These are phyloP conservation scores for Quercus berberidifolia DNA, from an alignment of 306 rosid species.

Conservation along the genomic window DNA sequence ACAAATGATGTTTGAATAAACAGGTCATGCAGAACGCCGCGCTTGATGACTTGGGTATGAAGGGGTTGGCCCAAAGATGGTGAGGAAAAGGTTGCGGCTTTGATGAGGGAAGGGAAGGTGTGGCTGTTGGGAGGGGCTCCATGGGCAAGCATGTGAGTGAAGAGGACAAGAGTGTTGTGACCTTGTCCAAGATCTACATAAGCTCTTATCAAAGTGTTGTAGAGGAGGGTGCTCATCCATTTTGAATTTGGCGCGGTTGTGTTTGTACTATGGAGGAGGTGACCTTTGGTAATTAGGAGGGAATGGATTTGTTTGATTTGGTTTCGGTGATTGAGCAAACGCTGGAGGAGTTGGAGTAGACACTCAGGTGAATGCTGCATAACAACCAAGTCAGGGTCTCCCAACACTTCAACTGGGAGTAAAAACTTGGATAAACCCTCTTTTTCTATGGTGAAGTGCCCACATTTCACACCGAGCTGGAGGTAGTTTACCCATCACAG, in stretches of 20 bases:
- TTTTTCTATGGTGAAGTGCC: too few relatives aligned
- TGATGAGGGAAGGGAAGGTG: conserved; percentile 70
- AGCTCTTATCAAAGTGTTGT: conserved; percentile 61
- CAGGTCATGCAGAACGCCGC: conserved; percentile 47
- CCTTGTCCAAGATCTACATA: conserved; percentile 35
- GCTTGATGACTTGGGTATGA: conserved; percentile 56
- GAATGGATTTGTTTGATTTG: conserved; percentile 65
- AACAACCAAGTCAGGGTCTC: neutral
- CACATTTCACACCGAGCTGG: too few relatives aligned
- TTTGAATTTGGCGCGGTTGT: conserved; percentile 9
- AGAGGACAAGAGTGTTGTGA: conserved; percentile 43
- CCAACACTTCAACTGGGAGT: too few relatives aligned
- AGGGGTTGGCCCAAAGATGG: conserved; percentile 30
- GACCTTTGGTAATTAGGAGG: conserved; percentile 39
- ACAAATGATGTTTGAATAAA: conserved; percentile 61
- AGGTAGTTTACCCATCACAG: too few relatives aligned
- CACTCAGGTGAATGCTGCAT: conserved; percentile 33
- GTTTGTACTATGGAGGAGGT: conserved; percentile 33
- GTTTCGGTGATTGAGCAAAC: conserved; percentile 28
- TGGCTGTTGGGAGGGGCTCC: conserved; percentile 51
- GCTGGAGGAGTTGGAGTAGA: conserved; percentile 64
- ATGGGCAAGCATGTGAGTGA: conserved; percentile 66
- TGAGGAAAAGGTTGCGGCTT: conserved; percentile 29
- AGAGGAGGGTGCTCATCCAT: conserved; percentile 65
- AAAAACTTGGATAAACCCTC: too few relatives aligned